Evolutionary conservation across 2,329 filamentous ascomycete genomes (phyloP).

Genomic region (Leptographium galeiforme): DNA sequence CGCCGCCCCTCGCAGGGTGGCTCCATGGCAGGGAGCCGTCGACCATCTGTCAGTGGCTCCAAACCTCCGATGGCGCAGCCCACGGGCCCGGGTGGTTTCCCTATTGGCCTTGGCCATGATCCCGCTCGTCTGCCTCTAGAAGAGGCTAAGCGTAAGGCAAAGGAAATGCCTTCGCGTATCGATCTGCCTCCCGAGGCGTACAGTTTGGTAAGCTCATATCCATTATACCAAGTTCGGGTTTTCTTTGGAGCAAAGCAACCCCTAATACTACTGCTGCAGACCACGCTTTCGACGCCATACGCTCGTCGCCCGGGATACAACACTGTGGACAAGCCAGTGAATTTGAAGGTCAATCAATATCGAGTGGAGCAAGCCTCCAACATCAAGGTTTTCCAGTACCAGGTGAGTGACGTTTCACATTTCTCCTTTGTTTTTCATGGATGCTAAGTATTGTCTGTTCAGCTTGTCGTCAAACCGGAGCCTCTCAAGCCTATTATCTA

Average conservation of each 20-base stretch:
- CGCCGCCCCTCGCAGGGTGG: slow-evolving; percentile 4
- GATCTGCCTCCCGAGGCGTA: slow-evolving; percentile 48
- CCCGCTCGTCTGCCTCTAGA: slow-evolving; percentile 22
- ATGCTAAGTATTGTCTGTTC: not conserved
- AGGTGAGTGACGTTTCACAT: slow-evolving; percentile 43
- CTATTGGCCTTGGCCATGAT: slow-evolving; percentile 25
- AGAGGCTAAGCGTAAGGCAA: slow-evolving; percentile 8
- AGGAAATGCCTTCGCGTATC: slow-evolving; percentile 28
- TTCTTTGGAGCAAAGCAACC: not conserved
- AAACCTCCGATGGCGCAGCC: not conserved
- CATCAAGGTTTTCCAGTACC: slow-evolving; percentile 61
- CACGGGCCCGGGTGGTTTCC: slow-evolving; percentile 5
- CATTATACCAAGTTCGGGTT: not conserved
- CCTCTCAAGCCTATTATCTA: slow-evolving; percentile 50
- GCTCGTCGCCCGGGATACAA: slow-evolving; percentile 42
- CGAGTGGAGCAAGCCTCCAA: slow-evolving; percentile 8
- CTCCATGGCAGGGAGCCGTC: not conserved
- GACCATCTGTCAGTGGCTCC: not conserved
- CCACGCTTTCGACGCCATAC: slow-evolving; percentile 18
- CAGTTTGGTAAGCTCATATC: slow-evolving; percentile 19
- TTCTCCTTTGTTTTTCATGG: not conserved
- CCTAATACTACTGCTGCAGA: slow-evolving; percentile 7
- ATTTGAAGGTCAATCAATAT: slow-evolving; percentile 37
- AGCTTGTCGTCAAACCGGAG: slow-evolving; percentile 54
- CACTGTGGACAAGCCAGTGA: slow-evolving; percentile 38